phyloP scores from a whole-genome alignment of 2,329 filamentous ascomycete species.

The Raffaelea ambrosiae region DNA sequence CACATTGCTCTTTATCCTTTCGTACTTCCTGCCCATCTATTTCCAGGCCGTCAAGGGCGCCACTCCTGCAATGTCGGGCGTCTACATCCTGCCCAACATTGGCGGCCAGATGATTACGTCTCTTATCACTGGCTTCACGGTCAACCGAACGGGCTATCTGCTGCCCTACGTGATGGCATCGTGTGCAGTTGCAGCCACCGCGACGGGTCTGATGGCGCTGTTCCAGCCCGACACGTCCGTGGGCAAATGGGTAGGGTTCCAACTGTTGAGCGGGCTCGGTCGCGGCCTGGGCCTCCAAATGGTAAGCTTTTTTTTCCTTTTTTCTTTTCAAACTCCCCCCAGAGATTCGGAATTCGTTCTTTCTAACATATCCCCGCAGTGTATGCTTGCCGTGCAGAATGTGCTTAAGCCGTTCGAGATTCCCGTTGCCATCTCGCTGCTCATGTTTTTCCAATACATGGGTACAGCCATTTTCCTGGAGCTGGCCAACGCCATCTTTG shows the following conservation, averaged over 20 bases:
- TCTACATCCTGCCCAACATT: constrained; percentile 17
- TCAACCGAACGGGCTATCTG: constrained; percentile 22
- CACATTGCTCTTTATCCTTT: constrained; percentile 14
- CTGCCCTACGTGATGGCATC: constrained; percentile 22
- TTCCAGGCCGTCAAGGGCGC: constrained; percentile 24
- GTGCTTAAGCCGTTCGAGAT: constrained; percentile 14
- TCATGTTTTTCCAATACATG: constrained; percentile 41
- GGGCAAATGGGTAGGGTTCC: constrained; percentile 22
- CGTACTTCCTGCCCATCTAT: constrained; percentile 25
- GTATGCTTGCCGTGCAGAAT: constrained; percentile 17
- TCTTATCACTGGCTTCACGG: constrained; percentile 14
- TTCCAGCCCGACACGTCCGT: constrained; percentile 17
- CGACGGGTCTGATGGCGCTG: constrained; percentile 24
- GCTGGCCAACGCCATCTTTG: constrained; percentile 43
- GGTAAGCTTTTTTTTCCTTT: constrained; percentile 7
- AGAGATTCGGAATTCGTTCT: neutral
- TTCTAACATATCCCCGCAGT: constrained; percentile 4
- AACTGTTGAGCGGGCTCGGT: constrained; percentile 17
- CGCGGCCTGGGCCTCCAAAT: constrained; percentile 19
- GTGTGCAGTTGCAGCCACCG: constrained; percentile 21
- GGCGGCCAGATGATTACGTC: constrained; percentile 14
- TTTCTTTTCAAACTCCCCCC: neutral
- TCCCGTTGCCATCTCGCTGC: constrained; percentile 20
- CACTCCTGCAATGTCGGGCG: constrained; percentile 21
- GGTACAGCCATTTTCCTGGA: constrained; percentile 40